Evolutionary conservation across 805 yeast species (phyloP).

Genomic region (Zygosaccharomyces bailii): DNA sequence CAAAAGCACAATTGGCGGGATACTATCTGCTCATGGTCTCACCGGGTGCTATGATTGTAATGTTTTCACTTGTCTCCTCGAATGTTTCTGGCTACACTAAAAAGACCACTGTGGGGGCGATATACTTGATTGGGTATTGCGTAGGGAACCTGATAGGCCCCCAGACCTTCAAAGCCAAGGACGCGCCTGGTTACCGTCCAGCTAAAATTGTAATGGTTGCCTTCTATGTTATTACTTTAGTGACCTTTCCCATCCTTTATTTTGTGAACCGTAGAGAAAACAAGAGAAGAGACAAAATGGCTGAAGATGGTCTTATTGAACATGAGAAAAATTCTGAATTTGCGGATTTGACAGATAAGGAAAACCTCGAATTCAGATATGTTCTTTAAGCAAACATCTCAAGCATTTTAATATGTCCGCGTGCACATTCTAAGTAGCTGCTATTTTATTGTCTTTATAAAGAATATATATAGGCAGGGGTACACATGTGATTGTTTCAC

Average conservation of each 20-base stretch:
- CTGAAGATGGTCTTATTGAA: slow-evolving; percentile 29
- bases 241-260: slow-evolving; percentile 33
- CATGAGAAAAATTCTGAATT: slow-evolving; percentile 40
- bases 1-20: slow-evolving; percentile 47
- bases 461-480: too few relatives aligned
- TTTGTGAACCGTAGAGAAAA: slow-evolving; percentile 47
- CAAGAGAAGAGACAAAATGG: slow-evolving; percentile 41
- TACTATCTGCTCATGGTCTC: slow-evolving; percentile 49
- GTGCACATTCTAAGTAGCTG: too few relatives aligned
- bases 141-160: slow-evolving; percentile 60
- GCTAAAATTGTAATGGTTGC: slow-evolving; percentile 56
- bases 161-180: slow-evolving; percentile 49
- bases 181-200: slow-evolving; percentile 50
- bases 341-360: slow-evolving; percentile 55
- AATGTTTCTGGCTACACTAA: slow-evolving; percentile 62
- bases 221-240: slow-evolving; percentile 39
- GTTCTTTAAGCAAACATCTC: too few relatives aligned
- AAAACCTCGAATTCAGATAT: slow-evolving; percentile 56
- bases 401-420: too few relatives aligned
- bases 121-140: slow-evolving; percentile 54
- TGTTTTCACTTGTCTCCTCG: slow-evolving; percentile 57
- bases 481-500: too few relatives aligned
- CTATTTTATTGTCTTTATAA: too few relatives aligned
- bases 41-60: slow-evolving; percentile 50
- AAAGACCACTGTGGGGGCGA: slow-evolving; percentile 47